Evolutionary conservation across 495 filamentous ascomycete genomes (phyloP), one percentile per base, ranked within the genome.

Genomic region (Baudoinia panamericana): DNA sequence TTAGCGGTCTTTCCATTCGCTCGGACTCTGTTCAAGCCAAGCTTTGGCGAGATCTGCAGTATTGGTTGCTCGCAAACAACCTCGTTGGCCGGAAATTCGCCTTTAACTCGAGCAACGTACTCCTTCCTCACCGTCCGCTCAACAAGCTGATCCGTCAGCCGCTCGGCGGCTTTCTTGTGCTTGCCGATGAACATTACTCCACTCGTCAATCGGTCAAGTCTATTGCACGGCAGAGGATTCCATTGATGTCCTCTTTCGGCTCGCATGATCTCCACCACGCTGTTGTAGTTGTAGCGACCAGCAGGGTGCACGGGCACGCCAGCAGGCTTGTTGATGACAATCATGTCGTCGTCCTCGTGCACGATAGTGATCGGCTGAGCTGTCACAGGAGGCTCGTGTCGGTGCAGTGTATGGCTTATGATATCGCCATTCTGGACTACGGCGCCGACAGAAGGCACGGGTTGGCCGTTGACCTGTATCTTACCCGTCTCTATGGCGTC

Each of bases 181-280:
- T 96, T 96, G 9, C 79, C 88, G 40, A 96, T 78, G 61, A 97
- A 97, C 90, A 97, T 97, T 46, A 97, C 75, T 18, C 90, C 90
- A 34, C 84, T 92, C 0, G 90, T 97, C 43, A 97, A 61, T 30
- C 90, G 67, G 55, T 97, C 90, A n/a, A 97, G 73, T 25, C 90
- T 70, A 53, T 97, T 93, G 63, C 86, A 94, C 0, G 92, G 80
- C 31, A 86, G 64, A 0, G 88, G 83, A 37, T 79, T 65, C 61
- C 72, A 93, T 6, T 63, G 63, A n/a, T 69, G 59, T 6, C 73
- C 69, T 36, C 84, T 67, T 54, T 93, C 78, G 3, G 80, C 67
- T 45, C 81, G 79, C 70, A 97, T 76, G 48, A 97, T 93, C 65
- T 97, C 88, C 16, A 93, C 68, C 28, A 97, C 68, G 1, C 82